Percentiles rank a stretch among this genome's conserved stretches.
Evolutionary conservation across 2,329 filamentous ascomycete species (phyloP).

Genomic region (Cryoendolithus antarcticus): DNA sequence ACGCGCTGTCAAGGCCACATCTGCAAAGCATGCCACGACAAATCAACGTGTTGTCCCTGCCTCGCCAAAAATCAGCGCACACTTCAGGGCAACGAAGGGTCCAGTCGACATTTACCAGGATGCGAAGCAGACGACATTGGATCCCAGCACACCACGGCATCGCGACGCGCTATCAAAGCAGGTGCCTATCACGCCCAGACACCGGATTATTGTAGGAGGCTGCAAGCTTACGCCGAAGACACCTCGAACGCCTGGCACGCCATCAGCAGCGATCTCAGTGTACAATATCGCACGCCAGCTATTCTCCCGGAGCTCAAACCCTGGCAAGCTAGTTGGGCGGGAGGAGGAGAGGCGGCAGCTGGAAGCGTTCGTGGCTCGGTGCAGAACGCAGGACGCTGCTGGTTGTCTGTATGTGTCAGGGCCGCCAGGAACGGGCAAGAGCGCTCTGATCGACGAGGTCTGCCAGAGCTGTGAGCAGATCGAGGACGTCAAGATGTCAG

Average conservation of each 20-base stretch:
- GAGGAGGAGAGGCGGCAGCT: constrained; percentile 58
- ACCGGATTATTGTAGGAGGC: constrained; percentile 44
- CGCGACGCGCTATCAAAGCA: constrained; percentile 62
- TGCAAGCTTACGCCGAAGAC: constrained; percentile 54
- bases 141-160: constrained; percentile 63
- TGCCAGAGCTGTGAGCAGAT: constrained; percentile 40
- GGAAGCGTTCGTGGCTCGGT: constrained; percentile 53
- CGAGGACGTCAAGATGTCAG: constrained; percentile 51
- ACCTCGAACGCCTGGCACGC: constrained; percentile 52
- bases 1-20: constrained; percentile 26
- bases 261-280: constrained; percentile 54
- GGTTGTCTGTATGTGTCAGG: constrained; percentile 93
- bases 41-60: constrained; percentile 32
- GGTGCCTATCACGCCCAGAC: constrained; percentile 66
- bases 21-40: constrained; percentile 36
- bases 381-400: constrained; percentile 46
- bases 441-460: constrained; percentile 77
- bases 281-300: constrained; percentile 81
- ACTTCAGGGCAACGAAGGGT: constrained; percentile 28
- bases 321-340: constrained; percentile 64
- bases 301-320: constrained; percentile 68
- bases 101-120: constrained; percentile 28
- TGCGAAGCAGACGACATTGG: constrained; percentile 22
- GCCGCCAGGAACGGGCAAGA: constrained; percentile 92
- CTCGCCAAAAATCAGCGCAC: constrained; percentile 35